Percentiles rank a stretch among this genome's conserved stretches.
These are phyloP conservation scores for Marchantia polymorpha DNA, from an alignment of 225 moss, liverwort and hornwort genomes.

Conservation along the genomic window DNA sequence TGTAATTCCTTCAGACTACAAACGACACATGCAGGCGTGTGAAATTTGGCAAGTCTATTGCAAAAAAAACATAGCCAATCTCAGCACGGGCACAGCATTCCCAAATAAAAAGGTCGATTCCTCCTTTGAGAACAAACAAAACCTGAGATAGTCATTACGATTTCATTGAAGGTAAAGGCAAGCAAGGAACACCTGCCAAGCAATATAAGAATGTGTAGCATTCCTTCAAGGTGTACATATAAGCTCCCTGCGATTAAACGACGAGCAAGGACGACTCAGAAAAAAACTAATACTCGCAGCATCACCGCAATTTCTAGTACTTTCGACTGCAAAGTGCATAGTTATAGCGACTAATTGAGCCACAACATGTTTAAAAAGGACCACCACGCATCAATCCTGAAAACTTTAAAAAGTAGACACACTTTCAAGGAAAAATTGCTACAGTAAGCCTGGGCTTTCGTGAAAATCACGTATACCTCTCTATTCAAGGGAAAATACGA, in stretches of 20 bases:
- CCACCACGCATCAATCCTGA: too few species aligned
- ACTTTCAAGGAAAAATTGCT: too few species aligned
- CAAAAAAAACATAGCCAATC: background rate
- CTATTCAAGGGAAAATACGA: too few species aligned
- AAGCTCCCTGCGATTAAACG: conserved; percentile 50
- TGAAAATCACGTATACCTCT: too few species aligned
- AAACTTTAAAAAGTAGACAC: too few species aligned
- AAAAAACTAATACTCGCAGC: too few species aligned
- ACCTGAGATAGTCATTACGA: background rate
- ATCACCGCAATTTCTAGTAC: too few species aligned
- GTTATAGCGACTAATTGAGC: too few species aligned
- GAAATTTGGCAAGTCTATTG: background rate
- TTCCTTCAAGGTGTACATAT: conserved; percentile 69
- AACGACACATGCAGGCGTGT: background rate
- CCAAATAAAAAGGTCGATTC: background rate
- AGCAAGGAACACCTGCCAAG: conserved; percentile 59
- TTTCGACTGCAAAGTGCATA: too few species aligned
- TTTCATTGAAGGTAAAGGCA: background rate
- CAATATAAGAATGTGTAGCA: conserved; percentile 94
- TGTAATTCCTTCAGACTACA: background rate
- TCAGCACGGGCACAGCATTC: background rate
- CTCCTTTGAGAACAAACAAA: background rate
- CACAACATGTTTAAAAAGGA: too few species aligned
- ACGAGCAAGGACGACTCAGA: conserved; percentile 7
- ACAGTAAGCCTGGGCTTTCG: too few species aligned